Conservation (phyloP, 768 basidiomycete species). For the Chlorophyllum brunneum region DNA sequence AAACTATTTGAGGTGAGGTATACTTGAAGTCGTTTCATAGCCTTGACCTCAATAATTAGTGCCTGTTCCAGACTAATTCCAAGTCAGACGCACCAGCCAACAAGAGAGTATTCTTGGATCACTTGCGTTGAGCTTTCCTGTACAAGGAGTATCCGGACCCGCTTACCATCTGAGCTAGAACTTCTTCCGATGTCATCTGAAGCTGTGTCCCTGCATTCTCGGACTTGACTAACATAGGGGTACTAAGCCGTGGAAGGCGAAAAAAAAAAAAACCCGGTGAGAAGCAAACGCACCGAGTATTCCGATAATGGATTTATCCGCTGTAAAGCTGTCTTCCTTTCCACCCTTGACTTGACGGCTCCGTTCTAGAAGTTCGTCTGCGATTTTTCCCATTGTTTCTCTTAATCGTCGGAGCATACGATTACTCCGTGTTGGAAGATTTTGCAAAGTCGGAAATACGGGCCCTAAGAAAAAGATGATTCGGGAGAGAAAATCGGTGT, state of each 20-base stretch:
- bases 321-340: constrained; percentile 15
- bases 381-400: constrained; percentile 33
- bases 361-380: constrained; percentile 33
- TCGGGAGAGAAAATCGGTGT: constrained; percentile 24
- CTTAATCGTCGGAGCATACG: constrained; percentile 27
- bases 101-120: constrained; percentile 30
- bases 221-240: constrained; percentile 28
- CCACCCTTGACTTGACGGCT: constrained; percentile 30
- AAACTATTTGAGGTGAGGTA: constrained; percentile 10
- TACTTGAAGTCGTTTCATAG: constrained; percentile 53
- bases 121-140: not conserved
- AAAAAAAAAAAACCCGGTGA: not conserved
- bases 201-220: constrained; percentile 27
- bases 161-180: constrained; percentile 29
- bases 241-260: not conserved
- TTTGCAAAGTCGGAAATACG: constrained; percentile 30
- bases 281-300: constrained; percentile 25
- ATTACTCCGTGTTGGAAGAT: constrained; percentile 33
- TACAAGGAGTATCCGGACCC: not conserved
- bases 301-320: constrained; percentile 39
- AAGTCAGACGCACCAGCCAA: constrained; percentile 29
- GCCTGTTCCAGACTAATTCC: not conserved
- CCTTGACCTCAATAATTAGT: constrained; percentile 25
- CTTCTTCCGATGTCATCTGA: constrained; percentile 33
- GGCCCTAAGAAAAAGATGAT: constrained; percentile 33